phyloP scores from a whole-genome alignment of 108 stramenopile genomes.

The Aurantiochytrium sp. region DNA sequence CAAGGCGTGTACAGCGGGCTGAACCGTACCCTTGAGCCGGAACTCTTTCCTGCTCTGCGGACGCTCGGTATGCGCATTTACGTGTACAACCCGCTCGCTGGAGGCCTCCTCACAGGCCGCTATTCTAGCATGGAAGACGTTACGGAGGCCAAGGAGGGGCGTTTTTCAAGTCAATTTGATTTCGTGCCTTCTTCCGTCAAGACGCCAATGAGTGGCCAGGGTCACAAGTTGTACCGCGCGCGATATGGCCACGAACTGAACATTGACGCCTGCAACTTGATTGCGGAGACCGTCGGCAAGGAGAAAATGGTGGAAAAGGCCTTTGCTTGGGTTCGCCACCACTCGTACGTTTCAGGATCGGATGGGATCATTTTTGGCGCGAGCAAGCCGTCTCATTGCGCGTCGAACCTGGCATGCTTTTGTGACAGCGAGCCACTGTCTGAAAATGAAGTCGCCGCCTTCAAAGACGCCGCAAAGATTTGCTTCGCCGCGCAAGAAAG shows the following conservation, averaged over 20 bases:
- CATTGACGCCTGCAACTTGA: slow-evolving; percentile 63
- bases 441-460: not conserved
- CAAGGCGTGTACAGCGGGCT: slow-evolving; percentile 89
- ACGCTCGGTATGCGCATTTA: slow-evolving; percentile 65
- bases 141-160: slow-evolving; percentile 5
- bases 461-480: not conserved
- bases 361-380: slow-evolving; percentile 76
- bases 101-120: slow-evolving; percentile 70
- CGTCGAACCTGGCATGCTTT: slow-evolving; percentile 54
- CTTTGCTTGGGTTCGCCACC: slow-evolving; percentile 72
- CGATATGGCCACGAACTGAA: slow-evolving; percentile 39
- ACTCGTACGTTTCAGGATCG: slow-evolving; percentile 53
- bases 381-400: slow-evolving; percentile 59
- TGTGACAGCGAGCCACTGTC: slow-evolving; percentile 24
- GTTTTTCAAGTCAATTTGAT: slow-evolving; percentile 58
- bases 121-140: slow-evolving; percentile 20
- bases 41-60: slow-evolving; percentile 68
- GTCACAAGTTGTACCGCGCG: slow-evolving; percentile 39
- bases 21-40: slow-evolving; percentile 71
- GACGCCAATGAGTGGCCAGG: not conserved
- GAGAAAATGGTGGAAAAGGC: slow-evolving; percentile 63
- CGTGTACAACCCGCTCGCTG: slow-evolving; percentile 90
- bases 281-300: slow-evolving; percentile 53
- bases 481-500: not conserved
- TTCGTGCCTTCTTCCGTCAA: not conserved